Evolutionary conservation across 2,329 filamentous ascomycete genomes (phyloP).

Genomic region (Fusarium tjaetaba): DNA sequence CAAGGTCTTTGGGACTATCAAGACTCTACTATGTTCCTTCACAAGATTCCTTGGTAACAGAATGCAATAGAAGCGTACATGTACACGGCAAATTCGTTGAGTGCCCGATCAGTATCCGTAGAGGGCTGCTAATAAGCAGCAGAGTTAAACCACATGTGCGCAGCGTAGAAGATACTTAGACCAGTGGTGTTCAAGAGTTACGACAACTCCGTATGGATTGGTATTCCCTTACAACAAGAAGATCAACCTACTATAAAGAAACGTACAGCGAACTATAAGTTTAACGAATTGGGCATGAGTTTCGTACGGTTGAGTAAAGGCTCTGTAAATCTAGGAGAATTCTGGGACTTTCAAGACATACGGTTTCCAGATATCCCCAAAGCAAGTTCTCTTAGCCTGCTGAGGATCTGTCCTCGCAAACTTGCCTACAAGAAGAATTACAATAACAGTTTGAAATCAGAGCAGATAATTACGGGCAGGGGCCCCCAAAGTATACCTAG

Average conservation of each 20-base stretch:
- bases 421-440: slow-evolving; percentile 1
- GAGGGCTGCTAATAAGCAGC: neutral
- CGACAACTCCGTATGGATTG: neutral
- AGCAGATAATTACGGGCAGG: slow-evolving; percentile 9
- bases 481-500: neutral
- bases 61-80: neutral
- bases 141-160: slow-evolving; percentile 1
- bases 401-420: neutral
- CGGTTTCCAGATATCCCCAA: neutral
- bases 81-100: slow-evolving; percentile 16
- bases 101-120: slow-evolving; percentile 4
- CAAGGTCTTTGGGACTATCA: slow-evolving; percentile 15
- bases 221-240: neutral
- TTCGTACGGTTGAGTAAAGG: neutral
- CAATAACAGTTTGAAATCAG: neutral
- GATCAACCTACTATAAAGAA: no score
- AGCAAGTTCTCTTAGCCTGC: neutral
- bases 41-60: neutral
- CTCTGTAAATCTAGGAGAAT: neutral
- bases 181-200: neutral
- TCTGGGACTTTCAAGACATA: neutral
- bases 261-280: neutral
- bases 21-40: slow-evolving; percentile 8
- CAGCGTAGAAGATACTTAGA: neutral
- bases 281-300: neutral